A percentile compares a stretch with the other conserved stretches of the same genome.
phyloP scores from a whole-genome alignment of 495 filamentous ascomycete genomes.

The Aspergillus funiculosus region DNA sequence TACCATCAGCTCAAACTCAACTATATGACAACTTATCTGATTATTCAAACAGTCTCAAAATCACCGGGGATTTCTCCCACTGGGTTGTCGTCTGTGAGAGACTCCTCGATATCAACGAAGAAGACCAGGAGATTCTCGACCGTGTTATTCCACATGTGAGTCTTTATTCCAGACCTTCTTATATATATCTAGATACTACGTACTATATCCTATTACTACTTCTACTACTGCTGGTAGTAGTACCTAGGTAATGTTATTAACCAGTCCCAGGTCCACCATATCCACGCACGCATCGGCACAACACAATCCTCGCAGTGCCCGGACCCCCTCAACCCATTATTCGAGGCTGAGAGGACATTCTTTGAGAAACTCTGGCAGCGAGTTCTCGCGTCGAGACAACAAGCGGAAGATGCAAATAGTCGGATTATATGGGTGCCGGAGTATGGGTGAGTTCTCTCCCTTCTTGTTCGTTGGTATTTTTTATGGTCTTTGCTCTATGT shows the following conservation, averaged over 20 bases:
- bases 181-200: no score
- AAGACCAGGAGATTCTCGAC: slow-evolving; percentile 18
- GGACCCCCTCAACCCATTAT: slow-evolving; percentile 22
- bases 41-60: slow-evolving; percentile 4
- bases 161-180: no score
- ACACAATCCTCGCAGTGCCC: slow-evolving; percentile 30
- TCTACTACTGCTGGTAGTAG: no score
- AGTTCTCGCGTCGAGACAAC: slow-evolving; percentile 14
- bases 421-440: slow-evolving; percentile 27
- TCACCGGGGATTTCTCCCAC: slow-evolving; percentile 29
- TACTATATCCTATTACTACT: neutral
- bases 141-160: slow-evolving; percentile 25
- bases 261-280: slow-evolving; percentile 21
- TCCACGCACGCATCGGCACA: slow-evolving; percentile 28
- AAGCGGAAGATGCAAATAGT: slow-evolving; percentile 10
- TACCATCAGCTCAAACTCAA: no score
- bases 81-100: slow-evolving; percentile 26
- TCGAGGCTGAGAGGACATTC: slow-evolving; percentile 22
- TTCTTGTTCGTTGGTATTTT: neutral
- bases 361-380: slow-evolving; percentile 25
- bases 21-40: neutral
- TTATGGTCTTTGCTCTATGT: neutral
- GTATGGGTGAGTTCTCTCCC: slow-evolving; percentile 20
- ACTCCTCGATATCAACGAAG: slow-evolving; percentile 22
- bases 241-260: neutral